phyloP scores from a whole-genome alignment of 371 early-diverging fungal genomes.

The Nematocida sp. region DNA sequence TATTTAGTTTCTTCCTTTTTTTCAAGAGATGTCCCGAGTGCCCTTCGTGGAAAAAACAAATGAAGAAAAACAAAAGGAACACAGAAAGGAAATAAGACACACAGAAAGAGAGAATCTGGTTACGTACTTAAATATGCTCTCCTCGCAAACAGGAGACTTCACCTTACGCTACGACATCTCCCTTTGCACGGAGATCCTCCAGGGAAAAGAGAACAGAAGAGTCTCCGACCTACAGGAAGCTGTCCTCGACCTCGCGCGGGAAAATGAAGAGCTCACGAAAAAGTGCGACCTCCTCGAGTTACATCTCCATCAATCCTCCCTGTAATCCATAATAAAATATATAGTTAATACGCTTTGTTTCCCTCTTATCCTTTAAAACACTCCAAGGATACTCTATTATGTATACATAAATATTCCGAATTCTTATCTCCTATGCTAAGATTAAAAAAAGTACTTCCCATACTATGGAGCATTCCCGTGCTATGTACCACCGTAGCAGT shows the following conservation, averaged over 20 bases:
- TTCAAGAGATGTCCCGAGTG: constrained; percentile 16
- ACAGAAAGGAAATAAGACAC: constrained; percentile 16
- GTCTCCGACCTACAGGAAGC: constrained; percentile 61
- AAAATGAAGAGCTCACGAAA: constrained; percentile 62
- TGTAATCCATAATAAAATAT: too few species aligned
- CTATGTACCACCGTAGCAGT: background rate
- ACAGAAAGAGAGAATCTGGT: constrained; percentile 60
- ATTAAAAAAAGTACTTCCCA: background rate
- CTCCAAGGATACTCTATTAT: too few species aligned
- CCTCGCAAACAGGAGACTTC: constrained; percentile 60
- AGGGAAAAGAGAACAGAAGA: constrained; percentile 67
- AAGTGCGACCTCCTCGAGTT: constrained; percentile 53
- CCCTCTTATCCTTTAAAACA: too few species aligned
- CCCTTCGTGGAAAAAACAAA: constrained; percentile 65
- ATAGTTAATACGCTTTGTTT: too few species aligned
- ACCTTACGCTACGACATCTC: constrained; percentile 64
- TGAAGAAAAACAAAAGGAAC: constrained; percentile 35
- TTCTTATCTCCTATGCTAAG: background rate
- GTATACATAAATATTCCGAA: too few species aligned
- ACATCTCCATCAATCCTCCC: too few species aligned
- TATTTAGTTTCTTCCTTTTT: constrained; percentile 18
- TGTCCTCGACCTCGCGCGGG: constrained; percentile 56
- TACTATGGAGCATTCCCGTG: background rate
- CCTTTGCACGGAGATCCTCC: constrained; percentile 66
- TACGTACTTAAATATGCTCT: constrained; percentile 42